Evolutionary conservation across 2,329 filamentous ascomycete species (phyloP), one percentile per base, ranked within the genome.

Genomic region (Nemania serpens): DNA sequence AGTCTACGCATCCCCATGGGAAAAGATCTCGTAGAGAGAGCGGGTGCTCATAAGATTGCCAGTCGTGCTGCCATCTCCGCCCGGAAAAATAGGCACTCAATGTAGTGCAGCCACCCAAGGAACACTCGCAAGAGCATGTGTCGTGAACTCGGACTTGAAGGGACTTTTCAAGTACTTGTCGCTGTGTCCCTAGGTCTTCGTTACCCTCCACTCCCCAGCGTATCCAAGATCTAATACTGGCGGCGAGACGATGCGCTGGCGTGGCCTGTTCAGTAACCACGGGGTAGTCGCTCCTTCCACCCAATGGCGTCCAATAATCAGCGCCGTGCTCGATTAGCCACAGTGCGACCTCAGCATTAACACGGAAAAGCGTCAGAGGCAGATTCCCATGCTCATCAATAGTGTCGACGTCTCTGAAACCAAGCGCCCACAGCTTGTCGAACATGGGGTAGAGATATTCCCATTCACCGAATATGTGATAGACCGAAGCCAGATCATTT

Each of bases 311-410:
- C 55, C 55, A 58, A 29, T 61, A 61, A 39, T 61, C 37, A 13
- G 54, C 39, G 10, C 55, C 55, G 33, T 58, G 59, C 45, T 61
- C 59, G 17, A 58, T 55, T 1, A 55, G 11, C 59, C 59, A 58
- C n/a, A 37, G 25, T n/a, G 22, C 9, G 2, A 6, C 12, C 29
- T 25, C 11, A 4, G 15, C 2, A 11, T 37, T 13, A 15, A 0
- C 18, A 20, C 5, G 17, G 9, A n/a, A 1, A 3, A 34, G n/a
- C n/a, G n/a, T 5, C 15, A 50, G n/a, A 45, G 22, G 49, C 5
- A 36, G 33, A 5, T 5, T 1, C 11, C 43, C 17, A 15, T 7
- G 0, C 13, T 1, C 0, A 17, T 25, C 2, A 17, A 25, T 29
- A 20, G 2, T 9, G 12, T 61, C 7, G 12, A 58, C 25, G 15